Conservation (phyloP, 345 rosid species). For the Salix suchowensis region DNA sequence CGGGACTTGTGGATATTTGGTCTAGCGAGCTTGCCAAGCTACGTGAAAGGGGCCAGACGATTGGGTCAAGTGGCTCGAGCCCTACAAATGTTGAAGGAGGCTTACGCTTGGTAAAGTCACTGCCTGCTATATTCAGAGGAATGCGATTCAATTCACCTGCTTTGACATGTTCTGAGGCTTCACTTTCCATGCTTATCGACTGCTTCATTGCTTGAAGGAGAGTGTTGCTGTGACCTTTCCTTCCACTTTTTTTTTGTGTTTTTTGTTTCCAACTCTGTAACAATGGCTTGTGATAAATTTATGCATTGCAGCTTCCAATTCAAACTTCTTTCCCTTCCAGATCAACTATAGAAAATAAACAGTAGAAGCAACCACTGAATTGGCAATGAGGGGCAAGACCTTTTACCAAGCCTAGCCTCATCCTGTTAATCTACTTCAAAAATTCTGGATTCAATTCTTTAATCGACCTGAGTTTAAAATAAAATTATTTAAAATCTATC, state of each 20-base stretch:
- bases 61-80: slow-evolving; percentile 15
- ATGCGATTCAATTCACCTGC: neutral
- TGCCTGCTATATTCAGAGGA: slow-evolving; percentile 7
- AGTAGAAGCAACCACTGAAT: too few species aligned
- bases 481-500: too few species aligned
- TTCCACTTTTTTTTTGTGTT: too few species aligned
- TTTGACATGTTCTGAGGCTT: slow-evolving; percentile 21
- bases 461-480: too few species aligned
- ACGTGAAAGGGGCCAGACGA: slow-evolving; percentile 32
- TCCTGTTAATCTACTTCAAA: too few species aligned
- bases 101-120: slow-evolving; percentile 2
- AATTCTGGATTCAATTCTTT: too few species aligned
- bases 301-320: neutral
- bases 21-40: slow-evolving; percentile 32
- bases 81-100: neutral
- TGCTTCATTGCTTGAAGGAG: slow-evolving; percentile 20
- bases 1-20: slow-evolving; percentile 49
- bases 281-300: neutral
- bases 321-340: too few species aligned
- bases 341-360: too few species aligned
- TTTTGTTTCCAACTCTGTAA: too few species aligned
- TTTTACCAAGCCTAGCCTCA: too few species aligned
- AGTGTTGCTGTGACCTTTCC: neutral
- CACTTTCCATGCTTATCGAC: slow-evolving; percentile 28
- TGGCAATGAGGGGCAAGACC: too few species aligned